phyloP scores from a whole-genome alignment of 805 yeast species.

The Yamadazyma tumulicola region DNA sequence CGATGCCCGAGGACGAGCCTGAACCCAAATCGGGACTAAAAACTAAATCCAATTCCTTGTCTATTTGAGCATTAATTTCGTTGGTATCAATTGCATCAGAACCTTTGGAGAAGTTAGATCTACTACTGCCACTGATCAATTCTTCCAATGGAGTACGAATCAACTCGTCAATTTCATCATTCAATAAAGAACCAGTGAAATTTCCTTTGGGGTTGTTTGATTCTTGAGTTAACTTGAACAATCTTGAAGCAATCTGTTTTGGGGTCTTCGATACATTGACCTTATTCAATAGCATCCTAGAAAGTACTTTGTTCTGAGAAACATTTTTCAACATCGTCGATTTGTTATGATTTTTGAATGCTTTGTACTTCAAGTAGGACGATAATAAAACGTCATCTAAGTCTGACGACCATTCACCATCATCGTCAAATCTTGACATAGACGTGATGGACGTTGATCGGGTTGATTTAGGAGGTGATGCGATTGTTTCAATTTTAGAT shows the following conservation, averaged over 20 bases:
- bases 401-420: slow-evolving; percentile 32
- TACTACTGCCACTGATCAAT: slow-evolving; percentile 14
- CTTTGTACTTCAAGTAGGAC: slow-evolving; percentile 32
- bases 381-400: slow-evolving; percentile 34
- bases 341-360: slow-evolving; percentile 25
- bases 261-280: slow-evolving; percentile 35
- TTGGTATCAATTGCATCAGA: slow-evolving; percentile 20
- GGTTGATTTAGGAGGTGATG: slow-evolving; percentile 14
- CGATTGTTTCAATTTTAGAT: slow-evolving; percentile 27
- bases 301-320: slow-evolving; percentile 38
- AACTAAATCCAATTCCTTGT: slow-evolving; percentile 26
- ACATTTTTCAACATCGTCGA: slow-evolving; percentile 27
- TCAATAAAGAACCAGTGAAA: slow-evolving; percentile 9
- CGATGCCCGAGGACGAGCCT: slow-evolving; percentile 4
- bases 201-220: neutral
- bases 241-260: slow-evolving; percentile 34
- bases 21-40: slow-evolving; percentile 21
- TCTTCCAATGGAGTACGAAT: slow-evolving; percentile 27
- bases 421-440: slow-evolving; percentile 12
- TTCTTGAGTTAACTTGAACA: slow-evolving; percentile 24
- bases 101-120: neutral
- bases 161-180: slow-evolving; percentile 24
- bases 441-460: slow-evolving; percentile 5
- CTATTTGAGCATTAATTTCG: slow-evolving; percentile 23
- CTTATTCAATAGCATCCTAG: slow-evolving; percentile 36